Base-by-base conservation (phyloP, 2,329 filamentous ascomycete species). In the Westerdykella sp. region DNA sequence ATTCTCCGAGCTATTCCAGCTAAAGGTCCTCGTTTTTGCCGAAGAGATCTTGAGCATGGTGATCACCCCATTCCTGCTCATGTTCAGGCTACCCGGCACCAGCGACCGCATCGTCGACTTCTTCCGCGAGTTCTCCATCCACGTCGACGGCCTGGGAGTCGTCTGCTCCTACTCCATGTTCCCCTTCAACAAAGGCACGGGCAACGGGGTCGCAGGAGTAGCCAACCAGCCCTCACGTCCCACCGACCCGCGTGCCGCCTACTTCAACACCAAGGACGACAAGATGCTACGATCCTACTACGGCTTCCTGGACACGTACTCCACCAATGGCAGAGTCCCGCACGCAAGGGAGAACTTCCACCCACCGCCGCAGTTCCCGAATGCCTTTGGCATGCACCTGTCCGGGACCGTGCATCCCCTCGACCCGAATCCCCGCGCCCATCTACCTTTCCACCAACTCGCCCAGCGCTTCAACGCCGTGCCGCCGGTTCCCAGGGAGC, bases 221-320 rank as follows among this genome's bases (percentile, higher is more conserved):
- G 32, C 32, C 4, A 76, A 75, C 51, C 66, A 68, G n/a, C 51
- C 65, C 48, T 55, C 60, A 46, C 46, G 63, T 53, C 50, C 89
- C 34, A 42, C 50, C 6, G 65, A 65, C 61, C 77, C 89, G 9
- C 81, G 93, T 10, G 87, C 93, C 46, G 90, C 96, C 55, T 97
- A 97, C 64, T 97, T 93, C 61, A 83, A 87, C 16, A 88, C 89
- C 9, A 96, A 96, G 61, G 90, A 98, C 59, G 87, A 90, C 49
- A 98, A 98, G 71, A 95, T 98, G 87, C 84, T 93, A n/a, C 87
- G 89, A 13, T 97, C 91, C 0, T 93, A 96, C 63, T 90, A 93
- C 58, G 89, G 90, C 2, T 98, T 98, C 65, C 73, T 96, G 46
- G 89, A 96, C 60, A 90, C 95, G 54, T 98, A 98, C 53, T 70